Percentiles rank a stretch among this genome's conserved stretches.
phyloP scores from a whole-genome alignment of 164 flowering plant species.

The Buxus sempervirens region DNA sequence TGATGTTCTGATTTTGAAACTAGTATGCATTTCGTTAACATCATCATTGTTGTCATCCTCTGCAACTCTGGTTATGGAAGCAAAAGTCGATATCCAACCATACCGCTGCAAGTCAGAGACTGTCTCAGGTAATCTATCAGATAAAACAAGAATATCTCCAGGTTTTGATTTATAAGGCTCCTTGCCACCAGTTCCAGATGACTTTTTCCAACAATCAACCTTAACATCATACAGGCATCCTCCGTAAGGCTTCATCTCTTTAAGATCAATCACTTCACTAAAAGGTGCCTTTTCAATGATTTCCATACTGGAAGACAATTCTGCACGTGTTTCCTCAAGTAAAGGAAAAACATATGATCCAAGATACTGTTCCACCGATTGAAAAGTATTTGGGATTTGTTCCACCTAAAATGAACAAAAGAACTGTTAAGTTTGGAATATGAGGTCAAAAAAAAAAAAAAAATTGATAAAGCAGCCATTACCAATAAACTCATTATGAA shows the following conservation, averaged over 20 bases:
- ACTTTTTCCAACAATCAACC: constrained; percentile 53
- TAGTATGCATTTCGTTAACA: too few relatives aligned
- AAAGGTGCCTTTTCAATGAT: constrained; percentile 31
- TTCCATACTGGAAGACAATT: constrained; percentile 46
- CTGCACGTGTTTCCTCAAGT: constrained; percentile 31
- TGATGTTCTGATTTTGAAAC: constrained; percentile 37
- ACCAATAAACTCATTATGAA: too few relatives aligned
- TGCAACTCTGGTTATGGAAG: too few relatives aligned
- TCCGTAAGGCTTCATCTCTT: constrained; percentile 20
- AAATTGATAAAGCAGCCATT: too few relatives aligned
- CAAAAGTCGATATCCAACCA: constrained; percentile 40
- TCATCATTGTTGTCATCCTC: too few relatives aligned
- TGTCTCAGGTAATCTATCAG: constrained; percentile 43
- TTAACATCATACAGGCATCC: constrained; percentile 29
- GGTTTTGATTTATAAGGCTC: constrained; percentile 47
- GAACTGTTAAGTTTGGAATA: not conserved
- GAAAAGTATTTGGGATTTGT: constrained; percentile 47
- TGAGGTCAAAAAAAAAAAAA: too few relatives aligned
- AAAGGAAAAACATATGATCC: constrained; percentile 29
- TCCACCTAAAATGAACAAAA: constrained; percentile 33
- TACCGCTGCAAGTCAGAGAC: constrained; percentile 1
- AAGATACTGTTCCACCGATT: constrained; percentile 42
- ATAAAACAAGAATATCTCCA: constrained; percentile 55
- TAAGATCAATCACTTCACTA: constrained; percentile 33
- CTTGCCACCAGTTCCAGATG: constrained; percentile 8